Conservation (phyloP, 1,284 basidiomycete genomes). For the Schizophyllum amplum region DNA sequence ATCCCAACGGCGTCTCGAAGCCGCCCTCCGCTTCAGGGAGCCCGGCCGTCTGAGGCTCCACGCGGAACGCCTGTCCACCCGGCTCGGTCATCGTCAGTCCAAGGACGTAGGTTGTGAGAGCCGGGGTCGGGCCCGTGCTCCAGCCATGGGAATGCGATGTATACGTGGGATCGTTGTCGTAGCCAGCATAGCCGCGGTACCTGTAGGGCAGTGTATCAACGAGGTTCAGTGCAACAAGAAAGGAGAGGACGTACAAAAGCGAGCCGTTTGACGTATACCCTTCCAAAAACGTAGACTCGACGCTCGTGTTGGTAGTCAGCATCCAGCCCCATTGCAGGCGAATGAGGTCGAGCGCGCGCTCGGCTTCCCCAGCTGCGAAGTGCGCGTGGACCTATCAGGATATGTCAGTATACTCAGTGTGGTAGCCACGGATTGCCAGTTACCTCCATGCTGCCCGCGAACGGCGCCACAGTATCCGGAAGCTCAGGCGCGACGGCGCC, state of each 20-base stretch:
- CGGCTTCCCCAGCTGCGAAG: constrained; percentile 35
- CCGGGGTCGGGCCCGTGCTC: constrained; percentile 37
- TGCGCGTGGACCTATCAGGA: constrained; percentile 35
- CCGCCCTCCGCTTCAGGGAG: constrained; percentile 31
- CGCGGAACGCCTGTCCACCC: constrained; percentile 17
- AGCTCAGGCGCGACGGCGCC: constrained; percentile 39
- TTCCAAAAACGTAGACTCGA: constrained; percentile 39
- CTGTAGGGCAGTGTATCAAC: constrained; percentile 14
- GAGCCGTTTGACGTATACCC: constrained; percentile 41
- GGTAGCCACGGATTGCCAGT: no score
- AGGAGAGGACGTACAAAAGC: constrained; percentile 25
- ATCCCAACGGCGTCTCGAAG: constrained; percentile 35
- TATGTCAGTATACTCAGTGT: neutral
- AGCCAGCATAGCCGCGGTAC: constrained; percentile 33
- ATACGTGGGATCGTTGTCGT: constrained; percentile 40
- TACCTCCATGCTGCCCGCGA: constrained; percentile 40
- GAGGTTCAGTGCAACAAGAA: neutral
- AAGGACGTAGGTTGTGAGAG: constrained; percentile 35
- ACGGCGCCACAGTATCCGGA: constrained; percentile 40
- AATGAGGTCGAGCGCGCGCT: constrained; percentile 34
- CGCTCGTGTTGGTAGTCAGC: constrained; percentile 34
- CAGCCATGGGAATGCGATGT: constrained; percentile 39
- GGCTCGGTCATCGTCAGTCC: constrained; percentile 32
- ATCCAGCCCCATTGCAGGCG: constrained; percentile 42
- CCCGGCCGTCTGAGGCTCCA: constrained; percentile 9